Evolutionary conservation across 768 basidiomycete species (phyloP), one percentile per base, ranked within the genome.

Genomic region (Russula lepida): DNA sequence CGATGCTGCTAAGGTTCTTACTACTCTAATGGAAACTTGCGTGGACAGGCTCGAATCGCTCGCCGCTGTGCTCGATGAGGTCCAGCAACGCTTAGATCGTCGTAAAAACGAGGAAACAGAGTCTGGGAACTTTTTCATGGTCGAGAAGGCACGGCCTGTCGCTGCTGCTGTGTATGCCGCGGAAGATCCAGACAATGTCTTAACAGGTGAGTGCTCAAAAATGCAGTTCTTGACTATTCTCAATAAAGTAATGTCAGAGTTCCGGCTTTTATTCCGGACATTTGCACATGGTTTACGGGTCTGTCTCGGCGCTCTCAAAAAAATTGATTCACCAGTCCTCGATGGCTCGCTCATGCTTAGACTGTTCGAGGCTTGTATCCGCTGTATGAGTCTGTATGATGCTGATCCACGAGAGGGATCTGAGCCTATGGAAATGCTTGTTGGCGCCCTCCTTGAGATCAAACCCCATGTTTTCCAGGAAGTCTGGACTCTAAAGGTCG

Each of bases 381-480:
- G 84, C 41, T 91, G 89, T 75, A 87, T 97, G 82, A 79, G 84
- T 17, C 78, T 95, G 50, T 92, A 91, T 69, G 89, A 89, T 59
- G 78, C 84, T 6, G 81, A 87, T 58, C 80, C 81, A 54, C 82
- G 83, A 47, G 83, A 86, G 57, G 78, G 79, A 58, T 81, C 85
- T 54, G 94, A 98, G 69, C 85, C 86, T 6, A 81, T 93, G 68
- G 95, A 99, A 59, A 85, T 86, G 79, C 76, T 89, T 54, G 82
- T 82, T 6, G 81, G 83, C 72, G 84, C 89, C 44, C 80, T 95
- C 47, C 73, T 84, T 39, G 89, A 94, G 71, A 82, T 95, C 67
- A 89, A 97, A 69, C 78, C 89, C 8, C 91, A 95, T 68, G 88
- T 95, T 62, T 95, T 97, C 71, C 89, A 95, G 72, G 93, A 97